Conservation (phyloP, 1,284 basidiomycete species). For the Malassezia globosa region DNA sequence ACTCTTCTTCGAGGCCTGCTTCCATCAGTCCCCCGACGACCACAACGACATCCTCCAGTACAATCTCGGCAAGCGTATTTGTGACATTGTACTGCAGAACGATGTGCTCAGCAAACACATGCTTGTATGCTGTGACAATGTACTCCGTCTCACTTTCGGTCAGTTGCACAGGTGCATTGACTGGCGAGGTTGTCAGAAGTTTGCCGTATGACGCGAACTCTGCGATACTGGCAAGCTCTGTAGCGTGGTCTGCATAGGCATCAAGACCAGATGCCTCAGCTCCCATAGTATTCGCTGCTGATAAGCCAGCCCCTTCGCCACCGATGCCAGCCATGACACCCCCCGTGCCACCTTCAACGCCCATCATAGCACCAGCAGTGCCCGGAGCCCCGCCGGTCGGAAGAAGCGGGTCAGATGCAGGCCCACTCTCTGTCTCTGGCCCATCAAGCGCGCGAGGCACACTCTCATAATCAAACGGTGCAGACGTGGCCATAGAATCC, state of each 20-base stretch:
- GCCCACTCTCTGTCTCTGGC: not conserved
- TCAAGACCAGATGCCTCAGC: not conserved
- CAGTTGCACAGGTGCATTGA: slow-evolving; percentile 58
- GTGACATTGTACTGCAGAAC: slow-evolving; percentile 88
- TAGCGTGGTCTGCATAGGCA: slow-evolving; percentile 57
- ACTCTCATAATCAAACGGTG: slow-evolving; percentile 32
- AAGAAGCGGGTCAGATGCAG: not conserved
- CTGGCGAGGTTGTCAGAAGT: slow-evolving; percentile 73
- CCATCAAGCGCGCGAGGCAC: slow-evolving; percentile 26
- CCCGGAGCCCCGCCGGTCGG: slow-evolving; percentile 24
- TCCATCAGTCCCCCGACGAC: slow-evolving; percentile 82
- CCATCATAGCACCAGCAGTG: slow-evolving; percentile 50
- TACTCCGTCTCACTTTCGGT: slow-evolving; percentile 98
- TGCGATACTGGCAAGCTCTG: slow-evolving; percentile 73
- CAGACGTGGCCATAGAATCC: slow-evolving; percentile 20
- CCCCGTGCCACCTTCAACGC: not conserved
- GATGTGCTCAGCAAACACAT: slow-evolving; percentile 86
- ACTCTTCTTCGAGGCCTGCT: slow-evolving; percentile 74
- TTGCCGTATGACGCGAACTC: slow-evolving; percentile 76
- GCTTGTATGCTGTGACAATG: slow-evolving; percentile 90
- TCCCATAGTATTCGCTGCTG: not conserved
- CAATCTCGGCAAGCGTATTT: slow-evolving; percentile 95
- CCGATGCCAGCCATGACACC: too few species aligned
- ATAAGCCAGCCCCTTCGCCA: too few species aligned
- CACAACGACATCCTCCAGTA: slow-evolving; percentile 69